Base-by-base conservation (phyloP, 2,329 filamentous ascomycete genomes). In the Fusarium tanahbumbuense region DNA sequence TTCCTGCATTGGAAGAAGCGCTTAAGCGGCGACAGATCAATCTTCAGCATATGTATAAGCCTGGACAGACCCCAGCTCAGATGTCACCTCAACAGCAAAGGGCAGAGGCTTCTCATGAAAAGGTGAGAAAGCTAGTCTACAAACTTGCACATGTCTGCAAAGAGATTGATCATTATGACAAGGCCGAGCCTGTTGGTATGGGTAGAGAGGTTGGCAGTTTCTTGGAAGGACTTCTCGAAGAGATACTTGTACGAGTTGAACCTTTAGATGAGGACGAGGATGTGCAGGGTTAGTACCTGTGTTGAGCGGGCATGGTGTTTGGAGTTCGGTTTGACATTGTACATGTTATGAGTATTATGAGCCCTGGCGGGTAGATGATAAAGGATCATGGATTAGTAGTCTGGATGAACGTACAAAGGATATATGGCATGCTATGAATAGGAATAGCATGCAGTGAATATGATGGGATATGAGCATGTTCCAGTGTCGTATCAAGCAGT, bases 201-300 rank as follows among this genome's bases (percentile, higher is more conserved):
- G 95, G 94, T 1, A 91, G 93, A 46, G 94, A 95, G 27, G 94
- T 97, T 3, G 90, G 90, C 46, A 93, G 92, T 2, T 97, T 98
- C 73, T 81, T 98, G 10, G 96, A 99, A 79, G 95, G 94, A 0
- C 88, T 98, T 68, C 83, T 99, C 34, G 96, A 99, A 79, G 96
- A 99, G 83, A 91, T 99, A 25, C 83, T 99, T 23, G 94, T 98
- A 37, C 84, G 96, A 59, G 93, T 98, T 16, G 95, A 98, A 82
- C 93, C 94, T 6, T 85, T 94, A 66, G 93, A 96, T 75, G 92
- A 93, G 72, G 88, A 89, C n/a, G 88, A 89, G 56, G 73, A 75
- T 34, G 60, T 60, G 9, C 73, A 68, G 73, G 60, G 72, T 59
- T 50, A 56, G 48, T 20, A 15, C 18, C 25, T 53, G 32, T 48